Percentiles rank a stretch among this genome's conserved stretches.
phyloP scores from a whole-genome alignment of 306 rosid species.

The Sphenostylis stenocarpa region DNA sequence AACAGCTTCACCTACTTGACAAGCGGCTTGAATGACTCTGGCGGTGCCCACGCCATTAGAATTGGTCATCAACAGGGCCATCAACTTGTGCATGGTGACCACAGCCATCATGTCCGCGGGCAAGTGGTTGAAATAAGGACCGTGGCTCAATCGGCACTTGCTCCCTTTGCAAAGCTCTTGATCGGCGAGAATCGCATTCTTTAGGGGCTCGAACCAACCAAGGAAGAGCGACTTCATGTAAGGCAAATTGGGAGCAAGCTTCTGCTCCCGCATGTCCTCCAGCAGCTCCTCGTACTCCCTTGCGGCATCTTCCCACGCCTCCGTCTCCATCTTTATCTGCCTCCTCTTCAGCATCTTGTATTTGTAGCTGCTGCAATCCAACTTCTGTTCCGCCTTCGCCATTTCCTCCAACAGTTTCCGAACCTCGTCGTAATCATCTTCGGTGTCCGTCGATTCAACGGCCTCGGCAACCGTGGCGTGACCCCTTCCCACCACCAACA shows the following conservation, averaged over 20 bases:
- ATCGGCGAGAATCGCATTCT: conserved; percentile 65
- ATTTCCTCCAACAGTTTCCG: conserved; percentile 51
- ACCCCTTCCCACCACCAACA: conserved; percentile 30
- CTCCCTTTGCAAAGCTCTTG: conserved; percentile 39
- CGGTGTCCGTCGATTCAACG: conserved; percentile 54
- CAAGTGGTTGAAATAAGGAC: conserved; percentile 54
- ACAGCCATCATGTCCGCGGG: conserved; percentile 90
- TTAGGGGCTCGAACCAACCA: conserved; percentile 93
- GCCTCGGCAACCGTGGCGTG: conserved; percentile 75
- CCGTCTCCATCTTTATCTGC: conserved; percentile 83
- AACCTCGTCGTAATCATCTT: conserved; percentile 67
- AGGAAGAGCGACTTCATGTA: conserved; percentile 83
- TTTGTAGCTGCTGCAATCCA: conserved; percentile 43
- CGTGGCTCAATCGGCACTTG: conserved; percentile 41
- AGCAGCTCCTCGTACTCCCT: conserved; percentile 80
- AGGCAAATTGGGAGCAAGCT: conserved; percentile 92
- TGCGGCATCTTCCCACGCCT: conserved; percentile 94
- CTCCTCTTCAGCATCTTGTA: conserved; percentile 55
- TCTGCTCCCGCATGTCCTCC: conserved; percentile 81
- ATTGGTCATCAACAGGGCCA: conserved; percentile 89
- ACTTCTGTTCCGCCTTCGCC: conserved; percentile 31
- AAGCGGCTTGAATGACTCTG: conserved; percentile 78
- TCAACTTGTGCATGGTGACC: conserved; percentile 89
- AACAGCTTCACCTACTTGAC: conserved; percentile 84
- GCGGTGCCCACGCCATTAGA: conserved; percentile 57